Percentiles rank a stretch among this genome's conserved stretches.
These are phyloP conservation scores for Saccharomycopsis sp. DNA, from an alignment of 805 yeast species.

Conservation along the genomic window DNA sequence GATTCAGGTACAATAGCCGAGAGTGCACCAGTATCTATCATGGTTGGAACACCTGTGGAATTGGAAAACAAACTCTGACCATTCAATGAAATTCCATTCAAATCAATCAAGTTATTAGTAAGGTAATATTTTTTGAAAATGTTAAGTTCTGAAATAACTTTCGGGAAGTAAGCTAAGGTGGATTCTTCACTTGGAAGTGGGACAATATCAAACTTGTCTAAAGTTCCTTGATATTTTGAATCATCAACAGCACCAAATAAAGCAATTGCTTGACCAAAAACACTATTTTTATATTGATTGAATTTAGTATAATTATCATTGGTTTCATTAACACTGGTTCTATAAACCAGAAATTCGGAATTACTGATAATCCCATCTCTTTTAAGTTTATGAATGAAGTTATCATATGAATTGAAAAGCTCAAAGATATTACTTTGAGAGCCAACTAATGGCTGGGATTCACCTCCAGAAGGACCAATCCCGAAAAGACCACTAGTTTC, in stretches of 20 bases:
- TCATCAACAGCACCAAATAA: background rate
- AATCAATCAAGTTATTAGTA: no score
- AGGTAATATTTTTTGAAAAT: no score
- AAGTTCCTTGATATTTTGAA: background rate
- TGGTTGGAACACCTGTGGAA: no score
- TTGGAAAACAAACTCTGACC: no score
- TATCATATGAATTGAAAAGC: constrained; percentile 17
- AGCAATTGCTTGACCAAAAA: background rate
- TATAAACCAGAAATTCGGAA: background rate
- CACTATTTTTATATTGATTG: background rate
- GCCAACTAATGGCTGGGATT: no score
- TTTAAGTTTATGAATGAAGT: constrained; percentile 25
- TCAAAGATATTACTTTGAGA: no score
- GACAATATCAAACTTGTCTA: background rate
- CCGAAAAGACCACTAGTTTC: no score
- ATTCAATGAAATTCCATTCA: no score
- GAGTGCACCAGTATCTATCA: no score
- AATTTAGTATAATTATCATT: background rate
- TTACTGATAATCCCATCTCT: constrained; percentile 29
- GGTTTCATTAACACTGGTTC: background rate
- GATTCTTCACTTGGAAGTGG: background rate
- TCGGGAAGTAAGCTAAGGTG: background rate
- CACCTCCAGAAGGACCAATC: no score
- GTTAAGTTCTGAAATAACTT: no score
- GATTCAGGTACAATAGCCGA: no score